Evolutionary conservation across 169 alveolate genomes (phyloP).

Genomic region (Cryptosporidium baileyi): DNA sequence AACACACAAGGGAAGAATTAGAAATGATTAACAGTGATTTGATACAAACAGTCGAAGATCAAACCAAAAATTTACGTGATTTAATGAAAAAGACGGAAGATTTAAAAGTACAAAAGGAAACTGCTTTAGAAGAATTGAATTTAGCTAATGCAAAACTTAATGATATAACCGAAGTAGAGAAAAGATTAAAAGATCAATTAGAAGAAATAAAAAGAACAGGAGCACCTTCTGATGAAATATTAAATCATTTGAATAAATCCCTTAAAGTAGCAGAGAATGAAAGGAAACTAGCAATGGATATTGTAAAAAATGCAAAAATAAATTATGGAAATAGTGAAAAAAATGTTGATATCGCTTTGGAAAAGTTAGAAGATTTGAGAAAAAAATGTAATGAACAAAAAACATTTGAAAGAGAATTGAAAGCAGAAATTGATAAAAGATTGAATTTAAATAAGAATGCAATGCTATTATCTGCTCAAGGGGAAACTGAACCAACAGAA

Average conservation of each 20-base stretch:
- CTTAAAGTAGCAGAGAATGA: slow-evolving; percentile 50
- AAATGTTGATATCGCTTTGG: slow-evolving; percentile 22
- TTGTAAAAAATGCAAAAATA: slow-evolving; percentile 8
- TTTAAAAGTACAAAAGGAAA: slow-evolving; percentile 27
- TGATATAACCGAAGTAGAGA: slow-evolving; percentile 25
- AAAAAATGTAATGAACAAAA: neutral
- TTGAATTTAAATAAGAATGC: neutral
- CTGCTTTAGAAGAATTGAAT: slow-evolving; percentile 43
- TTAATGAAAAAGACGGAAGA: slow-evolving; percentile 56
- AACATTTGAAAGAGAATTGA: slow-evolving; percentile 20
- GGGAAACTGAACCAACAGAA: slow-evolving; percentile 12
- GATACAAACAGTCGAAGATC: slow-evolving; percentile 51
- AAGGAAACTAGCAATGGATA: slow-evolving; percentile 6
- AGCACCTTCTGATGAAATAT: slow-evolving; percentile 64
- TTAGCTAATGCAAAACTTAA: slow-evolving; percentile 7
- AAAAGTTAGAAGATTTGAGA: slow-evolving; percentile 5
- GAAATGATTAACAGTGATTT: slow-evolving; percentile 52
- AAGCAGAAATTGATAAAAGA: slow-evolving; percentile 14
- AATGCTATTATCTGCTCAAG: neutral
- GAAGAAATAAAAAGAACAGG: slow-evolving; percentile 26
- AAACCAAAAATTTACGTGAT: neutral
- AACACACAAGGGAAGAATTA: slow-evolving; percentile 45
- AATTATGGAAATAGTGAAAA: slow-evolving; percentile 20
- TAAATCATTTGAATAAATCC: slow-evolving; percentile 26
- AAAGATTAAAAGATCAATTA: slow-evolving; percentile 18